phyloP scores from a whole-genome alignment of 1,284 basidiomycete species.

The Microbotryum intermedium region DNA sequence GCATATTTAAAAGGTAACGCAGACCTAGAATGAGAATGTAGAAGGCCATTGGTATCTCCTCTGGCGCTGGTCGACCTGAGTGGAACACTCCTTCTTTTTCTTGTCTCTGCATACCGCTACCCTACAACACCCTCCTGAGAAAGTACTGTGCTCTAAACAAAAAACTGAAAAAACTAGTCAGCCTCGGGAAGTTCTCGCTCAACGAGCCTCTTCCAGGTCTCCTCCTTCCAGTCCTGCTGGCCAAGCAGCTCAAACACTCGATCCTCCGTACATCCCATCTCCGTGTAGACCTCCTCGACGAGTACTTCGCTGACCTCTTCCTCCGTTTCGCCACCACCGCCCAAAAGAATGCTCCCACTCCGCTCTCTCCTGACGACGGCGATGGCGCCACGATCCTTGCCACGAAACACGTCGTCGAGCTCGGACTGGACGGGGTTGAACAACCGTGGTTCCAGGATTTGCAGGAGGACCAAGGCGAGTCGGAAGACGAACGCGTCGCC shows the following conservation, averaged over 20 bases:
- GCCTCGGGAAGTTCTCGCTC: constrained; percentile 74
- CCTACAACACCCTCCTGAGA: too few relatives aligned
- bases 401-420: constrained; percentile 52
- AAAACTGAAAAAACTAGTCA: neutral
- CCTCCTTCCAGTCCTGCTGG: constrained; percentile 81
- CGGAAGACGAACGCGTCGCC: constrained; percentile 82
- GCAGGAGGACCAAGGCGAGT: constrained; percentile 69
- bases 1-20: too few relatives aligned
- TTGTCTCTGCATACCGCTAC: too few relatives aligned
- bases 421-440: constrained; percentile 75
- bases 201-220: constrained; percentile 73
- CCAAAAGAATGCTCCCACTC: constrained; percentile 39
- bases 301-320: constrained; percentile 46
- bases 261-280: constrained; percentile 78
- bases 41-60: too few relatives aligned
- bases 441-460: constrained; percentile 72
- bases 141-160: too few relatives aligned
- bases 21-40: too few relatives aligned
- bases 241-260: constrained; percentile 66
- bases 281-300: constrained; percentile 68
- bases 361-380: constrained; percentile 31
- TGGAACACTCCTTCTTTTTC: too few relatives aligned
- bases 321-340: constrained; percentile 65
- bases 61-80: too few relatives aligned
- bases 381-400: constrained; percentile 31